phyloP scores from a whole-genome alignment of 2,329 filamentous ascomycete species.

The Nemania abortiva region DNA sequence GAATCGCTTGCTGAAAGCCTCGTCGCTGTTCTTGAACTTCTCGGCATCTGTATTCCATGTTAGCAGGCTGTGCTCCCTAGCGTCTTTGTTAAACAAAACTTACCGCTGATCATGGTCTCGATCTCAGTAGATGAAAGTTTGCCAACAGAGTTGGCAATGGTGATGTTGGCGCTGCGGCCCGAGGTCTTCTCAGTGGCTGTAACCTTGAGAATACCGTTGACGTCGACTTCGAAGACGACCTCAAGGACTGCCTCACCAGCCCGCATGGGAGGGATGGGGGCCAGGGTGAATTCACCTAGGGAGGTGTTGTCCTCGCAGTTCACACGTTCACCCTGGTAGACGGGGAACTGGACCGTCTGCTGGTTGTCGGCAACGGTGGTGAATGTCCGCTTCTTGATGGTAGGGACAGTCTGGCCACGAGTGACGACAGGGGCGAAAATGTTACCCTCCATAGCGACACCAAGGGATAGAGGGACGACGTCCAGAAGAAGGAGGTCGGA shows the following conservation, averaged over 20 bases:
- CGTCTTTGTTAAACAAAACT: constrained; percentile 45
- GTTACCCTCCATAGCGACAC: constrained; percentile 99
- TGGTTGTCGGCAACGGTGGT: constrained; percentile 85
- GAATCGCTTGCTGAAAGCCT: constrained; percentile 99
- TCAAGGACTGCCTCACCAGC: constrained; percentile 97
- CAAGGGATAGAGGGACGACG: constrained; percentile 94
- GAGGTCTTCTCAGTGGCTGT: constrained; percentile 99
- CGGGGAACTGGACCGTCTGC: constrained; percentile 89
- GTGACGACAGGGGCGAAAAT: constrained; percentile 96
- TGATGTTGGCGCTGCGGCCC: constrained; percentile 98
- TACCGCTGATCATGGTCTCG: constrained; percentile 94
- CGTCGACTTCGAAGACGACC: constrained; percentile 98
- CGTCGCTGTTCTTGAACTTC: constrained; percentile 98
- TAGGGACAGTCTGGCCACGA: constrained; percentile 80
- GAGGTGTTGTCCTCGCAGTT: constrained; percentile 99
- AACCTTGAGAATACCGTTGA: constrained; percentile 99
- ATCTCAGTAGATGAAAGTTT: constrained; percentile 96
- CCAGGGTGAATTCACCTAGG: constrained; percentile 95
- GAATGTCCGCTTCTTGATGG: constrained; percentile 85
- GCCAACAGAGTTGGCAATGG: constrained; percentile 98
- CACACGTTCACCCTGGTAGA: constrained; percentile 95
- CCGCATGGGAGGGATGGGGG: constrained; percentile 87
- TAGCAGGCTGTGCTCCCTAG: constrained; percentile 27
- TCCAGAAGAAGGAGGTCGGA: constrained; percentile 95
- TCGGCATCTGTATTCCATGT: constrained; percentile 75